Evolutionary conservation across 108 stramenopile genomes (phyloP).

Genomic region (Schizochytrium sp.): DNA sequence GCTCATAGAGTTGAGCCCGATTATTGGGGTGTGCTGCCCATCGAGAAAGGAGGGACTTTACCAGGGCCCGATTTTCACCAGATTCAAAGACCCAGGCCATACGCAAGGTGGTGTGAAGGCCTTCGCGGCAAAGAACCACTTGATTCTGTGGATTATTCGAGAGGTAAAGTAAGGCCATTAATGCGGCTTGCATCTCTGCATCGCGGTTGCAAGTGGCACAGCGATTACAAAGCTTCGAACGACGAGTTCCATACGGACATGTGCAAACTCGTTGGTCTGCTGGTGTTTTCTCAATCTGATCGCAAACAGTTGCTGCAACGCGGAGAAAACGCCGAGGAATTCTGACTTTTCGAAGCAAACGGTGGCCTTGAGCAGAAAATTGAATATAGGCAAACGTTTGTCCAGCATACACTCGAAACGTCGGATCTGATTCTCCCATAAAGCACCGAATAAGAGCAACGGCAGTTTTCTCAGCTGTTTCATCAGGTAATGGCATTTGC

Average conservation of each 20-base stretch:
- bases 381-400: slow-evolving; percentile 39
- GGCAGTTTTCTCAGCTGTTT: neutral
- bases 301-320: neutral
- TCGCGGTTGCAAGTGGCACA: neutral
- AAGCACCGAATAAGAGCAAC: slow-evolving; percentile 44
- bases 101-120: neutral
- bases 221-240: neutral
- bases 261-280: slow-evolving; percentile 1
- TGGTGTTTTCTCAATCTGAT: slow-evolving; percentile 1
- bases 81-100: slow-evolving; percentile 46
- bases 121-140: slow-evolving; percentile 34
- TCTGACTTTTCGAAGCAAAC: neutral
- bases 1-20: slow-evolving; percentile 24
- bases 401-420: slow-evolving; percentile 12
- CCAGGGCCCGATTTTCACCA: neutral
- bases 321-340: neutral
- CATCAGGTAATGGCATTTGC: slow-evolving; percentile 11
- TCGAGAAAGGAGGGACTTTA: neutral
- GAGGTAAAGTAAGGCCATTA: slow-evolving; percentile 12
- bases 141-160: slow-evolving; percentile 20
- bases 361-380: slow-evolving; percentile 33
- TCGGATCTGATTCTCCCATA: slow-evolving; percentile 13
- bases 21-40: slow-evolving; percentile 33
- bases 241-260: slow-evolving; percentile 24
- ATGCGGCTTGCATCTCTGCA: neutral